Conservation (phyloP, 208 protist genomes). For the Trypanosoma platydactyli region DNA sequence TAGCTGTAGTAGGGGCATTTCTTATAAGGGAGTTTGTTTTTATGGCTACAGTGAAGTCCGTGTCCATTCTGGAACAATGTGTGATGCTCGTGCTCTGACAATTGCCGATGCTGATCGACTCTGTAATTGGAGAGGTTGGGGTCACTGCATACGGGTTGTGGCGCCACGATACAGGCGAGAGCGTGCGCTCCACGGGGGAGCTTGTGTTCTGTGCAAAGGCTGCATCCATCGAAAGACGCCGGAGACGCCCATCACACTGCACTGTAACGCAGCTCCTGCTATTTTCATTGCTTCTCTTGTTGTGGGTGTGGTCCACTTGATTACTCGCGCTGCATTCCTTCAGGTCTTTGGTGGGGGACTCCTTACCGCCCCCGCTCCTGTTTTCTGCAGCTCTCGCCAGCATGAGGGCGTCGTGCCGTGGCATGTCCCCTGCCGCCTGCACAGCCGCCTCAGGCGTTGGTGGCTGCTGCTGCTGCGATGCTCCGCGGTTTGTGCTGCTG, state of each 20-base stretch:
- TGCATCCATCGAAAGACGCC: not conserved
- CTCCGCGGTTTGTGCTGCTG: no score
- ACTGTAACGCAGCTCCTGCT: not conserved
- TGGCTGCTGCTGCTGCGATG: no score
- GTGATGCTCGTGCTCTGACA: not conserved
- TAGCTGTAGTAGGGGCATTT: not conserved
- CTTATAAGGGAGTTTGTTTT: not conserved
- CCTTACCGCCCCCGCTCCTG: not conserved
- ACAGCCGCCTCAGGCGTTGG: no score
- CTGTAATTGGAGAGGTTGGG: not conserved
- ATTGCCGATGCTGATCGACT: not conserved
- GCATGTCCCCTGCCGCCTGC: no score
- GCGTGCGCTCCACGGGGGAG: constrained; percentile 1
- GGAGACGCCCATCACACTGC: not conserved
- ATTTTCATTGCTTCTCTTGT: not conserved
- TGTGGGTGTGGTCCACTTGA: not conserved
- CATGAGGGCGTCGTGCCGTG: no score
- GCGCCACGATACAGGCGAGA: constrained; percentile 17
- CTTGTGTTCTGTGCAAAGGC: not conserved
- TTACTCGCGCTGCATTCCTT: not conserved
- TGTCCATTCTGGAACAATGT: not conserved
- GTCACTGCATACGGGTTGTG: constrained; percentile 16
- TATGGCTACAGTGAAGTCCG: constrained; percentile 4
- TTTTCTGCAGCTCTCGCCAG: no score
- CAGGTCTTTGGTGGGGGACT: not conserved